phyloP scores from a whole-genome alignment of 116 monocot species.

The Zostera marina region DNA sequence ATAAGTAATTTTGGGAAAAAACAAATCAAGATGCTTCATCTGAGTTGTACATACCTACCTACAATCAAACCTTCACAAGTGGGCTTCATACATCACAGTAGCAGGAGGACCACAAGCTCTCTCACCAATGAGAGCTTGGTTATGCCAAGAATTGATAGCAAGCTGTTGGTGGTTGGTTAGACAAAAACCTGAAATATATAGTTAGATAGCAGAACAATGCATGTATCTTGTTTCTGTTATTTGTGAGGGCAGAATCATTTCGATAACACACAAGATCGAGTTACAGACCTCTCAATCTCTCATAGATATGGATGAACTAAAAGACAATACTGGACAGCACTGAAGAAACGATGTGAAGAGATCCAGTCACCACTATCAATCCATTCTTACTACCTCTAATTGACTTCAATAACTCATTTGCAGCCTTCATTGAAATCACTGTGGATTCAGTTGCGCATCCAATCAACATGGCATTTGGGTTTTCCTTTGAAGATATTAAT shows the following conservation, averaged over 20 bases:
- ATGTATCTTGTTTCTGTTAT: too few species aligned
- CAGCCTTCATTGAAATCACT: constrained; percentile 20
- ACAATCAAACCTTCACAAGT: too few species aligned
- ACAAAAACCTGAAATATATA: too few species aligned
- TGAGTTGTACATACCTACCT: too few species aligned
- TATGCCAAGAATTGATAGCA: too few species aligned
- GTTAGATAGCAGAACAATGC: too few species aligned
- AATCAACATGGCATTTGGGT: constrained; percentile 11
- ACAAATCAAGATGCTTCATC: too few species aligned
- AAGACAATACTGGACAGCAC: constrained; percentile 17
- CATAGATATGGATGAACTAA: not conserved
- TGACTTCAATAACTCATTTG: constrained; percentile 26
- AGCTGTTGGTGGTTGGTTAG: too few species aligned
- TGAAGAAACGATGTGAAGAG: constrained; percentile 67
- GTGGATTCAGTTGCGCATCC: constrained; percentile 18
- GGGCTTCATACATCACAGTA: too few species aligned
- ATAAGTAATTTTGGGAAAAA: too few species aligned
- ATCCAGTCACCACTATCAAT: constrained; percentile 72
- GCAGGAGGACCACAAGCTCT: too few species aligned
- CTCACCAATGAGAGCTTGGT: too few species aligned
- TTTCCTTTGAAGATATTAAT: not conserved
- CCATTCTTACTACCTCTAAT: constrained; percentile 10
- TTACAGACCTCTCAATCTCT: not conserved
- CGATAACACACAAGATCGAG: not conserved
- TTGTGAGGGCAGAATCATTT: not conserved